Evolutionary conservation across 2,329 filamentous ascomycete species (phyloP).

Genomic region (Hypoxylon sp.): DNA sequence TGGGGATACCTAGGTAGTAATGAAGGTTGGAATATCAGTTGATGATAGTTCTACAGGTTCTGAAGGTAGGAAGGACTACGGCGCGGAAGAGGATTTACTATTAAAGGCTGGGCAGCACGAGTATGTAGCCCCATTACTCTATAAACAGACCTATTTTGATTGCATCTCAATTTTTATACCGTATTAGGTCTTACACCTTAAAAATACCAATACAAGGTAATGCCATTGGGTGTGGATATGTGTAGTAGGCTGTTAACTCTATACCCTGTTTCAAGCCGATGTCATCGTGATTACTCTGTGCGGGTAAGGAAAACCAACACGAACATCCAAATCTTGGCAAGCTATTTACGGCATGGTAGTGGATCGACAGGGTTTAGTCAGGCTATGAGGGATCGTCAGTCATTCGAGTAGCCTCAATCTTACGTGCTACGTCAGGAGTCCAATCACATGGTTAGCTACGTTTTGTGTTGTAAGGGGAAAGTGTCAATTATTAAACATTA

Average conservation of each 20-base stretch:
- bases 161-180: neutral
- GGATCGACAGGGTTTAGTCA: neutral
- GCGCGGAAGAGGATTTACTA: neutral
- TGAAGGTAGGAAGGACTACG: neutral
- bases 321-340: neutral
- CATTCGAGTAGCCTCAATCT: neutral
- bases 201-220: neutral
- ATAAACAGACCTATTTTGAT: neutral
- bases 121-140: too few species aligned
- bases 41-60: neutral
- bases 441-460: neutral
- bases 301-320: neutral
- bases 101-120: neutral
- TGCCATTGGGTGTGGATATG: neutral
- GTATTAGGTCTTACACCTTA: neutral
- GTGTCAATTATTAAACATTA: neutral
- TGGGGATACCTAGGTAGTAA: neutral
- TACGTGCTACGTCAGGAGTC: neutral
- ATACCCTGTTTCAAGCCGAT: neutral
- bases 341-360: neutral
- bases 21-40: neutral
- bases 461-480: neutral
- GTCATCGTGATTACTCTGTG: neutral
- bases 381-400: neutral
- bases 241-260: neutral